phyloP scores from a whole-genome alignment of 2,329 filamentous ascomycete species.

The Chrysosporium queenslandicum region DNA sequence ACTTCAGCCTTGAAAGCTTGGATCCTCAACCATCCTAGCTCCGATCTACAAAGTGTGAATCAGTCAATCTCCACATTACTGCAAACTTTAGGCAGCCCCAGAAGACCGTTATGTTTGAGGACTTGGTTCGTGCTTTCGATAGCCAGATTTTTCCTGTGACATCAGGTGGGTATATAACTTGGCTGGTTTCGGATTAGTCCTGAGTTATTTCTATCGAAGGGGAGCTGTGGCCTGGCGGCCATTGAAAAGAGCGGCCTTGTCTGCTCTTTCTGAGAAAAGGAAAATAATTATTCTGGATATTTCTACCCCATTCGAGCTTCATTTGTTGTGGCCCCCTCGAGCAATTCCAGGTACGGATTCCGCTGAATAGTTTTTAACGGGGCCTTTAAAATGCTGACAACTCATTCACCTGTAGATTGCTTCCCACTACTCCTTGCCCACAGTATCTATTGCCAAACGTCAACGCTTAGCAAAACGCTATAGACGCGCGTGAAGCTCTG shows the following conservation, averaged over 20 bases:
- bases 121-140: conserved; percentile 3
- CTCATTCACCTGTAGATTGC: background rate
- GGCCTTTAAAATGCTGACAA: background rate
- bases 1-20: conserved; percentile 13
- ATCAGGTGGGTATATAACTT: conserved; percentile 2
- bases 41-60: conserved; percentile 10
- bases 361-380: background rate
- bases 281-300: background rate
- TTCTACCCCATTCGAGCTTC: background rate
- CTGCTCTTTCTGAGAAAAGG: background rate
- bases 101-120: background rate
- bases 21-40: conserved; percentile 4
- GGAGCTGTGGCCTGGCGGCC: background rate
- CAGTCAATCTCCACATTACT: conserved; percentile 10
- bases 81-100: background rate
- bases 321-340: background rate
- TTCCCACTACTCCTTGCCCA: background rate
- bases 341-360: background rate
- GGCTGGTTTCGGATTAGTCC: conserved; percentile 9
- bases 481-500: conserved; percentile 13
- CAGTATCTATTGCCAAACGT: background rate
- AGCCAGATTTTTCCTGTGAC: background rate
- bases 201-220: conserved; percentile 1
- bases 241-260: conserved; percentile 3
- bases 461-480: background rate